A percentile compares a stretch with the other conserved stretches of the same genome.
Evolutionary conservation across 495 filamentous ascomycete species (phyloP).

Genomic region (Daldinia bambusicola): DNA sequence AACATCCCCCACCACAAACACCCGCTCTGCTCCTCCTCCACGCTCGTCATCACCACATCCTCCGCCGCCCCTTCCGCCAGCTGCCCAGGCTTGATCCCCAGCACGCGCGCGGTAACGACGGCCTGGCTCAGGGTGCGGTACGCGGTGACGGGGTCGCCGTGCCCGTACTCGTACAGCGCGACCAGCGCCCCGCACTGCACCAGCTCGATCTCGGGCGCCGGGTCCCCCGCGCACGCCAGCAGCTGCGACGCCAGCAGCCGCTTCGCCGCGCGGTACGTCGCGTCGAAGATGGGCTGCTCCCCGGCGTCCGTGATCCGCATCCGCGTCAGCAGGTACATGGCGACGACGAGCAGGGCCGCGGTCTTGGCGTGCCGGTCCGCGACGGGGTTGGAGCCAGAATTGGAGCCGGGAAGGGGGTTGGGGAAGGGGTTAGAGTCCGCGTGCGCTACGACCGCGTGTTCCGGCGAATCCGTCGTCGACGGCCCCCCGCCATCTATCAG

Average conservation of each 20-base stretch:
- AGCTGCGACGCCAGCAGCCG: slow-evolving; percentile 41
- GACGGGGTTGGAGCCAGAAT: no score
- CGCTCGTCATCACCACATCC: slow-evolving; percentile 32
- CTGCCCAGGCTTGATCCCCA: slow-evolving; percentile 40
- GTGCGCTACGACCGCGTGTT: no score
- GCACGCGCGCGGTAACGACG: slow-evolving; percentile 27
- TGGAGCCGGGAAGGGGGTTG: no score
- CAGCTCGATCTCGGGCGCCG: slow-evolving; percentile 38
- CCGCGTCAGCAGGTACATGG: slow-evolving; percentile 47
- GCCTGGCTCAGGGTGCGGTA: slow-evolving; percentile 48
- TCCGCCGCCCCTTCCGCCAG: slow-evolving; percentile 22
- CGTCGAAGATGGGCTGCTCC: slow-evolving; percentile 48
- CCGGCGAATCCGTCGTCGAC: no score
- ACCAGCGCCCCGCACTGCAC: slow-evolving; percentile 47
- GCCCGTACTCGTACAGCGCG: slow-evolving; percentile 50
- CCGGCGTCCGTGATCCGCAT: slow-evolving; percentile 45
- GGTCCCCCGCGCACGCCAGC: slow-evolving; percentile 42
- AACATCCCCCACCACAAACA: slow-evolving; percentile 51
- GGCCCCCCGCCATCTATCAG: no score
- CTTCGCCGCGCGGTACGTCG: slow-evolving; percentile 45
- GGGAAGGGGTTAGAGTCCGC: no score
- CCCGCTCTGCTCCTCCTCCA: slow-evolving; percentile 45
- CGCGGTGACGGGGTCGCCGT: slow-evolving; percentile 44
- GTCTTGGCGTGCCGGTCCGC: slow-evolving; percentile 34
- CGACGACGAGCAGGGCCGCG: slow-evolving; percentile 45